These are phyloP conservation scores for Chrysoporthe puriensis DNA, from an alignment of 2,329 filamentous ascomycete species.

Conservation along the genomic window DNA sequence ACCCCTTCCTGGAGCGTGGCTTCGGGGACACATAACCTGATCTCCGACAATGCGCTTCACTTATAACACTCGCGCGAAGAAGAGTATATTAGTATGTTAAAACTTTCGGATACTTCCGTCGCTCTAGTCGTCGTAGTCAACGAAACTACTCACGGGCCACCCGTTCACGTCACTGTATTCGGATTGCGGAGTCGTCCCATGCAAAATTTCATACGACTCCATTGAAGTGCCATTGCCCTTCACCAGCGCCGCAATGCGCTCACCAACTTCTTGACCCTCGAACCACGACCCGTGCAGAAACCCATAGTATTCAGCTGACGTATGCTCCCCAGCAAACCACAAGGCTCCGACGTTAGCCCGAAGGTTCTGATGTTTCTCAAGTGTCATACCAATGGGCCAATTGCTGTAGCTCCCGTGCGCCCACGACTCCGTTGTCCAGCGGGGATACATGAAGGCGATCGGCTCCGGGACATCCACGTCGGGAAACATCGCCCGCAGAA, in stretches of 20 bases:
- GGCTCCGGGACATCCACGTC: conserved; percentile 60
- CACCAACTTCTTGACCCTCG: conserved; percentile 56
- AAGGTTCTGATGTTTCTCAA: conserved; percentile 70
- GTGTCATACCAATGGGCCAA: conserved; percentile 65
- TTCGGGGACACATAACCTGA: no score
- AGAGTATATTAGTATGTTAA: background rate
- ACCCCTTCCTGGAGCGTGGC: no score
- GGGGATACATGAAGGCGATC: conserved; percentile 62
- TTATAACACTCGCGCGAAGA: background rate
- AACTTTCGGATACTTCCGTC: background rate
- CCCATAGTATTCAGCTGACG: conserved; percentile 65
- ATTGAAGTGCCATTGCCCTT: conserved; percentile 33
- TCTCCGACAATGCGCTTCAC: no score
- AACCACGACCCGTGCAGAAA: conserved; percentile 67
- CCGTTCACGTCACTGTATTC: conserved; percentile 42
- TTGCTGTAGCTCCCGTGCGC: conserved; percentile 67
- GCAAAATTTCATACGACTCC: conserved; percentile 37
- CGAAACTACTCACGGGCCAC: conserved; percentile 43
- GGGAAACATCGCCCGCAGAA: conserved; percentile 65
- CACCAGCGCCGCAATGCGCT: conserved; percentile 46
- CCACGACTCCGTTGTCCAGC: conserved; percentile 55
- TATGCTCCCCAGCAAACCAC: conserved; percentile 69
- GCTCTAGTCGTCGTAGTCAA: conserved; percentile 25
- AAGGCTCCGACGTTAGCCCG: conserved; percentile 64
- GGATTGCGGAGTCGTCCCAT: conserved; percentile 40